Evolutionary conservation across 108 stramenopile genomes (phyloP).

Genomic region (Pseudonitzschia delicatissima): DNA sequence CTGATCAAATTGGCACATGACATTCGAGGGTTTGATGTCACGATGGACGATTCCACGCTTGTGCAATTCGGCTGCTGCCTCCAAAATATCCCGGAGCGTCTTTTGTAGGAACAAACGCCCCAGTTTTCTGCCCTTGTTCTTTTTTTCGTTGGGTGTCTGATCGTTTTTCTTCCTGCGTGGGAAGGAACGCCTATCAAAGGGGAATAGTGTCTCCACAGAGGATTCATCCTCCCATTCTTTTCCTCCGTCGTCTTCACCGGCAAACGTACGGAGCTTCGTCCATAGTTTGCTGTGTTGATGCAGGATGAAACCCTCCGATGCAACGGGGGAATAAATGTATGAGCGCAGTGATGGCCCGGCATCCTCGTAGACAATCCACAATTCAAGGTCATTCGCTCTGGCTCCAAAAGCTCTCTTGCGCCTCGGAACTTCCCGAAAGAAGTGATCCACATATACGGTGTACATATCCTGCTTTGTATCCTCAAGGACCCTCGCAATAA

Average conservation of each 20-base stretch:
- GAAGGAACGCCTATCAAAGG: not conserved
- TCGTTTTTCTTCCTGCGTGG: not conserved
- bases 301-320: conserved; percentile 51
- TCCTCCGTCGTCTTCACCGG: not conserved
- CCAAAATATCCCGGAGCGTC: conserved; percentile 57
- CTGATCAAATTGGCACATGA: conserved; percentile 59
- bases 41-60: conserved; percentile 72
- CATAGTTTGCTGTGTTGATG: conserved; percentile 75
- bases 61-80: conserved; percentile 63
- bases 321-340: conserved; percentile 60
- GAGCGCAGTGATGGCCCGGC: conserved; percentile 73
- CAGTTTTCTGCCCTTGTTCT: not conserved
- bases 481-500: conserved; percentile 40
- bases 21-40: conserved; percentile 79
- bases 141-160: not conserved
- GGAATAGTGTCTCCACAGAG: not conserved
- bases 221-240: not conserved
- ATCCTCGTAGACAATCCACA: conserved; percentile 85
- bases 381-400: conserved; percentile 41
- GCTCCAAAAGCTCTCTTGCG: conserved; percentile 33
- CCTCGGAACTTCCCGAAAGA: conserved; percentile 56
- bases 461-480: conserved; percentile 33
- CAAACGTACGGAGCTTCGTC: conserved; percentile 49
- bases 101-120: conserved; percentile 43
- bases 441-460: conserved; percentile 82